These are phyloP conservation scores for Venturia asperata DNA, from an alignment of 2,329 filamentous ascomycete genomes.

Conservation along the genomic window DNA sequence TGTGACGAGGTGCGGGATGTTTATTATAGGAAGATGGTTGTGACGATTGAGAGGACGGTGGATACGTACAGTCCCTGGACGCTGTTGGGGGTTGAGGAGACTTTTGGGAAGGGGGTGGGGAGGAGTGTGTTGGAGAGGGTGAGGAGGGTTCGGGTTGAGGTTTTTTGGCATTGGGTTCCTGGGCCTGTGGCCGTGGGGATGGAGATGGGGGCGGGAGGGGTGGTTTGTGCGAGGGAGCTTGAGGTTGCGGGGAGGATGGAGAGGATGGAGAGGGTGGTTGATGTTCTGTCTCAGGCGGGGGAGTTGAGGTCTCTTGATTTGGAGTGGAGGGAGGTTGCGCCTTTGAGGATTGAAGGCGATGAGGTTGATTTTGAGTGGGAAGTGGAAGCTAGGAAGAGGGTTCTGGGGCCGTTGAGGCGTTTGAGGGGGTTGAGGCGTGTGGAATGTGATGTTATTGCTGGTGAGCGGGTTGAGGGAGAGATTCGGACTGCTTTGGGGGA, in stretches of 20 bases:
- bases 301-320: not conserved
- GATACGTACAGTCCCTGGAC: not conserved
- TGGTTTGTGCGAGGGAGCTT: not conserved
- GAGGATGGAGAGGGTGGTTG: not conserved
- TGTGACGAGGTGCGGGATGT: not conserved
- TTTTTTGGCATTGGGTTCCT: constrained; percentile 15
- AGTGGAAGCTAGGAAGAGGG: not conserved
- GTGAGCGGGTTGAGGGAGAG: not conserved
- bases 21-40: not conserved
- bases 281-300: constrained; percentile 4
- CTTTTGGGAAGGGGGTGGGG: not conserved
- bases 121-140: not conserved
- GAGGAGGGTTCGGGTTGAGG: constrained; percentile 2
- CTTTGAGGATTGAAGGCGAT: not conserved
- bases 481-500: not conserved
- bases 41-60: constrained; percentile 12
- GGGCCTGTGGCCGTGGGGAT: not conserved
- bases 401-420: not conserved
- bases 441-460: not conserved
- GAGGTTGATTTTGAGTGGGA: not conserved
- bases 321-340: constrained; percentile 12
- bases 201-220: not conserved
- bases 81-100: not conserved
- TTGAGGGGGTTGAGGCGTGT: not conserved
- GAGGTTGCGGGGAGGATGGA: constrained; percentile 5